Conservation (phyloP, 1,284 basidiomycete genomes). For the Marasmius tenuissimus region DNA sequence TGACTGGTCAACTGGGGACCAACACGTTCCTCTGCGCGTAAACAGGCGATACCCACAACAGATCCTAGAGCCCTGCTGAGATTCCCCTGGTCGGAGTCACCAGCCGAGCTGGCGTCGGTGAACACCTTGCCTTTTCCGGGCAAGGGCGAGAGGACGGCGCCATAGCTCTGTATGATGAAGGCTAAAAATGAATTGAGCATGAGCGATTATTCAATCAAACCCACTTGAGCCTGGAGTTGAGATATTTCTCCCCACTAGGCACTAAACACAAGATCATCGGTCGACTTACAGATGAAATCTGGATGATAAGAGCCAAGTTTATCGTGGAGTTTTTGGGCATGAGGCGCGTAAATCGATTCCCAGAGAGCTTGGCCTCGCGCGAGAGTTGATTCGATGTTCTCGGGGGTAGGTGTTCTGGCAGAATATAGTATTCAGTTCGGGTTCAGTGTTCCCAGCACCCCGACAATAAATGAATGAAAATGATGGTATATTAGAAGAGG, state of each 20-base stretch:
- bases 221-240: conserved; percentile 1
- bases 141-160: conserved; percentile 80
- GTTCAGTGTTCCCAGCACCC: background rate
- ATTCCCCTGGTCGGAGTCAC: conserved; percentile 71
- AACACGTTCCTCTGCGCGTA: conserved; percentile 87
- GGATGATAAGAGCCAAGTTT: conserved; percentile 87
- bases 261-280: conserved; percentile 2
- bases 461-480: background rate
- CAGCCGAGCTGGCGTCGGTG: conserved; percentile 34
- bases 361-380: conserved; percentile 75
- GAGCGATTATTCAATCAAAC: conserved; percentile 2
- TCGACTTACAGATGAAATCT: conserved; percentile 77
- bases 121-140: conserved; percentile 49
- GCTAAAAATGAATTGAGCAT: conserved; percentile 39
- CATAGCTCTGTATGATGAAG: conserved; percentile 94
- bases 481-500: background rate
- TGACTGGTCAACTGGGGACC: conserved; percentile 91
- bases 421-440: conserved; percentile 4
- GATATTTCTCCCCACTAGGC: background rate
- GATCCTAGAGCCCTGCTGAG: conserved; percentile 87
- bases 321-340: conserved; percentile 84
- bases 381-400: conserved; percentile 68
- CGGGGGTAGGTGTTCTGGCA: conserved; percentile 56
- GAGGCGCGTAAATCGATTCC: conserved; percentile 91
- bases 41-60: conserved; percentile 87